Evolutionary conservation across 2,329 filamentous ascomycete species (phyloP), one percentile per base, ranked within the genome.

Genomic region (Cadophora sp.): DNA sequence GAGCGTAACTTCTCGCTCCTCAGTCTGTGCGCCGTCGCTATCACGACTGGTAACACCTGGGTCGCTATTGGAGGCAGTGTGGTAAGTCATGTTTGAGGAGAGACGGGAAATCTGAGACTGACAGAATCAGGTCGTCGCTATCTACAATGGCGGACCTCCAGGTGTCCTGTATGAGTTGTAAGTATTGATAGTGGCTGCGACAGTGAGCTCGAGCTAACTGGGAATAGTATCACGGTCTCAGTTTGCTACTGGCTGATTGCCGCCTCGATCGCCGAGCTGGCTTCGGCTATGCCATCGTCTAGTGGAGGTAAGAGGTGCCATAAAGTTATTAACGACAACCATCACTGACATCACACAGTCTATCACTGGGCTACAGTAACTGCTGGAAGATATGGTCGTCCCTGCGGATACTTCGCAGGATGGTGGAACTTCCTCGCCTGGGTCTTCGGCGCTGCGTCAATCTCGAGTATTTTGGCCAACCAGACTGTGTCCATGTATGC

Each of bases 141-240:
- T 89, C 67, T 83, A 81, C 74, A 89, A 89, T 76, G 87, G 87
- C 68, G 87, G 87, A 0, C 83, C 85, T 0, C 83, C 87, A 0
- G 86, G 86, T 20, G 83, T 87, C 0, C 78, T 89, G 2, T 89
- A 88, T 76, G 87, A 89, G 78, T 87, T 89, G 65, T 71, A 62
- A 30, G 67, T 56, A 70, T 67, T 81, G 1, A 80, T 80, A 18
- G 8, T 41, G 72, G 83, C 78, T 79, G 11, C 78, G 81, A 11
- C 80, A 80, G 6, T 6, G 24, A 14, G 4, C 2, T 20, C 80
- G 83, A 43, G 79, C 83, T 48, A 83, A 83, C 68, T 80, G 80
- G 20, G 69, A 72, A 62, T 39, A 73, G 74, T 64, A 80, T 85
- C 59, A 81, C 77, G 22, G 79, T 81, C 9, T 81, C 80, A 5